Evolutionary conservation across 345 rosid genomes (phyloP), one percentile per base, ranked within the genome.

Genomic region (Syzygium jambos): DNA sequence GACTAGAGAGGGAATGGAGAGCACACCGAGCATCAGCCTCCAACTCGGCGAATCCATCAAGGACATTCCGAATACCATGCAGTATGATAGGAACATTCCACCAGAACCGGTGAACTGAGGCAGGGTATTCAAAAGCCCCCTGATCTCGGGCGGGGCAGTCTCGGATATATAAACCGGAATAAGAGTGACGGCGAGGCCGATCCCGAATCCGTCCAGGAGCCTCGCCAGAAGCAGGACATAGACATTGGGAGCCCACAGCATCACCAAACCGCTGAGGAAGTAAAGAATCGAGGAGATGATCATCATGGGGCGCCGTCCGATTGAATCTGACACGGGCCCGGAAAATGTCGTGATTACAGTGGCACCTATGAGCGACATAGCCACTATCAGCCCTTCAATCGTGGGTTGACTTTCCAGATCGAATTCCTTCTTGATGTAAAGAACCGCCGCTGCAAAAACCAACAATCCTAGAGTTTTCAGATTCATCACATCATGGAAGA

Each of bases 21-120:
- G 94, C 77, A 91, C 88, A 5, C 94, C 94, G 30, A 92, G 94
- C 94, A 92, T 92, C 7, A 92, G 27, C 89, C 94, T 89, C 94
- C 94, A 92, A 78, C 88, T 92, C 13, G 94, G 94, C 16, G 90
- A 84, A 15, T 85, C 89, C 92, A 86, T 80, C 54, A 91, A 51
- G 7, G 94, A 92, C 92, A 92, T 90, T 17, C 89, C 88, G 68
- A 92, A 92, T 6, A 91, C 93, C 90, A 90, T 86, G 61, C 91
- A 89, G 49, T 91, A 92, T 3, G 94, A 90, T 17, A 90, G 21
- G 88, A 92, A 92, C 94, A 92, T 92, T 27, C 94, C 94, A 3
- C 88, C 92, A 12, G 92, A 92, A 23, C 93, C 93, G 57, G 86
- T 86, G 85, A 92, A 90, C 89, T 92, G 94, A 22, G 94, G 94